A percentile compares a stretch with the other conserved stretches of the same genome.
Conservation (phyloP, 2,329 filamentous ascomycete genomes). For the Hymenoscyphus occultus region DNA sequence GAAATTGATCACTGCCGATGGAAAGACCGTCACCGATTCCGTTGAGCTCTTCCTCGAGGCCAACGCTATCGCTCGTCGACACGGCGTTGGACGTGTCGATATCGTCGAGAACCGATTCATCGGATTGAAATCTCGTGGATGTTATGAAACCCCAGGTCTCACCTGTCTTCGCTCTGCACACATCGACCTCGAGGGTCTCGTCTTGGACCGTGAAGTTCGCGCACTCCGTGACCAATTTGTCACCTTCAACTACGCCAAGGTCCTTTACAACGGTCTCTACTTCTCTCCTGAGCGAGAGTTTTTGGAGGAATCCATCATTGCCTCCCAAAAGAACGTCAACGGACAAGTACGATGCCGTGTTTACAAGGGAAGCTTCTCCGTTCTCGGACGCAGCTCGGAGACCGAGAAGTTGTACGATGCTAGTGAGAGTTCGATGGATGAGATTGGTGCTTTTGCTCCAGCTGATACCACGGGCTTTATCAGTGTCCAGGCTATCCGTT, state of each 20-base stretch:
- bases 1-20: constrained; percentile 55
- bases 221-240: constrained; percentile 69
- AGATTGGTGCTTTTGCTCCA: constrained; percentile 65
- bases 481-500: constrained; percentile 60
- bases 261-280: constrained; percentile 58
- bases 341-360: constrained; percentile 58
- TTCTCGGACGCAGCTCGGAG: constrained; percentile 57
- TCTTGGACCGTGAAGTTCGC: constrained; percentile 66
- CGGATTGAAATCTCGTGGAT: constrained; percentile 76
- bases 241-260: constrained; percentile 59
- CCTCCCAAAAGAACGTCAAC: constrained; percentile 59
- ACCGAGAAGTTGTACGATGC: constrained; percentile 69
- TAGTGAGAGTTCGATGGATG: constrained; percentile 67
- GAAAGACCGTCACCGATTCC: constrained; percentile 62
- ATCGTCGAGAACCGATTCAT: constrained; percentile 82
- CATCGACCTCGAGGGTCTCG: constrained; percentile 62
- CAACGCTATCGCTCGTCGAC: constrained; percentile 67
- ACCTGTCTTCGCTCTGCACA: constrained; percentile 37
- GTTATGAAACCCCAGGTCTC: constrained; percentile 59
- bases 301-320: constrained; percentile 61
- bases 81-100: constrained; percentile 78
- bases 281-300: constrained; percentile 72
- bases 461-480: constrained; percentile 65
- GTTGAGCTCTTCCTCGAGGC: constrained; percentile 69
- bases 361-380: constrained; percentile 64